phyloP scores from a whole-genome alignment of 1,139 yeast genomes.

The Spathaspora sp. region DNA sequence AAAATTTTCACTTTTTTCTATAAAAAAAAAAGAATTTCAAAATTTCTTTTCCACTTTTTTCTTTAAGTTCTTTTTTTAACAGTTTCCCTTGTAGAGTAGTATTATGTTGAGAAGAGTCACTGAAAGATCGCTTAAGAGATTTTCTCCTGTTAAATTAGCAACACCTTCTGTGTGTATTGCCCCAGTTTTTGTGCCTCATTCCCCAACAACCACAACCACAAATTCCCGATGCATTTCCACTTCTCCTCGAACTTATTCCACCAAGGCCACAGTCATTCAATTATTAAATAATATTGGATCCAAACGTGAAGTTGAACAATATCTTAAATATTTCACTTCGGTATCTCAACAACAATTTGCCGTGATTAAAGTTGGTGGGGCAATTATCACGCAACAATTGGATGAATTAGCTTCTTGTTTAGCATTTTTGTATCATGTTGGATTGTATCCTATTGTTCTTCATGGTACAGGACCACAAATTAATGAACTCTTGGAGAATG shows the following conservation, averaged over 20 bases:
- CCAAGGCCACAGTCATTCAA: conserved; percentile 94
- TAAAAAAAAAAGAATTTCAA: neutral
- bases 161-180: conserved; percentile 2
- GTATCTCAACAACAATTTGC: conserved; percentile 97
- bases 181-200: conserved; percentile 3
- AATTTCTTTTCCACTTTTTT: conserved; percentile 3
- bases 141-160: conserved; percentile 3
- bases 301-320: conserved; percentile 96
- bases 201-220: conserved; percentile 2
- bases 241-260: conserved; percentile 39
- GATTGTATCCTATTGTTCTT: conserved; percentile 91
- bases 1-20: conserved; percentile 12
- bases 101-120: conserved; percentile 19
- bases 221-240: conserved; percentile 3
- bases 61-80: neutral
- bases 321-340: conserved; percentile 91
- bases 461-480: conserved; percentile 99
- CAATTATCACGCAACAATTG: conserved; percentile 91
- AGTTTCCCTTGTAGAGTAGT: neutral
- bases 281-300: conserved; percentile 93
- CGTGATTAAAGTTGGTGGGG: conserved; percentile 98
- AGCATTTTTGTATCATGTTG: conserved; percentile 95
- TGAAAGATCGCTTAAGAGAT: conserved; percentile 11
- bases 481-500: conserved; percentile 87
- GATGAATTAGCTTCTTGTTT: conserved; percentile 92